Base-by-base conservation (phyloP, 2,329 filamentous ascomycete species). In the Phyllachora maydis region DNA sequence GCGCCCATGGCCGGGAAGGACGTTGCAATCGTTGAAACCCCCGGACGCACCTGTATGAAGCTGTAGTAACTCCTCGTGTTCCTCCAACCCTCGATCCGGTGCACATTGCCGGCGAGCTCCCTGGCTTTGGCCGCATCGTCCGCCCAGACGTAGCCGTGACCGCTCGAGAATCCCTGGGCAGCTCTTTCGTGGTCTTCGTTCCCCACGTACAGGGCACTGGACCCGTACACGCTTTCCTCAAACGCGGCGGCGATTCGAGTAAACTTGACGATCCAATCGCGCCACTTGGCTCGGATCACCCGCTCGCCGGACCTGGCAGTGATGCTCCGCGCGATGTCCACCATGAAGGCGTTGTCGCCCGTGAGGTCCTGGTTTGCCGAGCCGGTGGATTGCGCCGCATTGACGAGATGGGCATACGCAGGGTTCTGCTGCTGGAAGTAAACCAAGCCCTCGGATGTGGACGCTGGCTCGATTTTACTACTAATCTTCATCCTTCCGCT, bases 401-500 rank as follows among this genome's bases (percentile, higher is more conserved):
- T 52, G 5, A 60, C 46, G 5, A 64, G 47, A 25, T 46, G 55
- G 2, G 64, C 57, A 30, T 65, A 59, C 1, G 51, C 39, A 8
- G 66, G 57, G 35, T 77, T 68, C 37, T 81, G 74, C 39, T 88
- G 77, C 40, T 91, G 78, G 47, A 95, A 95, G 43, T 76, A 91
- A 3, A 72, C 44, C 7, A 88, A 58, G 0, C 85, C 85, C 37
- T 98, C 88, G 1, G 82, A 93, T 4, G 76, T 49, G 2, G 73
- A 66, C 0, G 82, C 76, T 12, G 65, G 49, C 31, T 95, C 85
- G 33, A 95, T 83, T 36, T 71, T 73, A 43, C 65, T 79, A 39
- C 79, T 91, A 39, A 98, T 95, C 49, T 88, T 91, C 57, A 98
- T 82, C 20, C 83, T 71, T 7, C 88, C 88, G 2, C 73, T 85